Evolutionary conservation across 2,329 filamentous ascomycete species (phyloP).

Genomic region (Chalaropsis ovoidea): DNA sequence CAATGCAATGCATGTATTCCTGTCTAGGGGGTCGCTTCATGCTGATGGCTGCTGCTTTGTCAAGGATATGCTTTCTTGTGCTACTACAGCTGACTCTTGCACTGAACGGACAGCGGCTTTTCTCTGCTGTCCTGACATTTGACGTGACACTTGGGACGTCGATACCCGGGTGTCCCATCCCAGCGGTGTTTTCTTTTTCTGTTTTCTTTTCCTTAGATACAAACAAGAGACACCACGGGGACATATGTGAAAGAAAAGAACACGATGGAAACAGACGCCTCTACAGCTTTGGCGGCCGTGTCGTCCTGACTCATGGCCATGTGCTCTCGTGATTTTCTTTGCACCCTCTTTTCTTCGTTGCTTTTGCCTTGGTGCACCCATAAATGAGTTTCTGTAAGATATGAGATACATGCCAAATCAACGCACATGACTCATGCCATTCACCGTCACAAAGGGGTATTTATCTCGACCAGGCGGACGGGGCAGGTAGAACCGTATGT

Average conservation of each 20-base stretch:
- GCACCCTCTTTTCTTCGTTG: neutral
- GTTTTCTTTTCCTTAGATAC: too few species aligned
- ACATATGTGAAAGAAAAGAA: too few species aligned
- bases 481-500: neutral
- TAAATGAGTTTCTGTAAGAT: neutral
- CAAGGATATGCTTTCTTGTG: too few species aligned
- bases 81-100: too few species aligned
- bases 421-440: neutral
- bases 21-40: neutral
- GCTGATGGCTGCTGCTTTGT: neutral
- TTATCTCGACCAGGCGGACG: neutral
- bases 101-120: too few species aligned
- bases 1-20: neutral
- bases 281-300: too few species aligned
- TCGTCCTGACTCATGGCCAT: neutral
- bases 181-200: too few species aligned
- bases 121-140: too few species aligned
- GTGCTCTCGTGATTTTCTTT: neutral
- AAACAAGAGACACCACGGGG: too few species aligned
- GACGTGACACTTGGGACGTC: too few species aligned
- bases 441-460: neutral
- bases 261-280: too few species aligned
- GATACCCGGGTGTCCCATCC: too few species aligned
- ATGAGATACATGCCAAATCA: neutral
- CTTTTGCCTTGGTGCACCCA: neutral